Evolutionary conservation across 352 stramenopile species (phyloP).

Genomic region (Globisporangium okanoganense): DNA sequence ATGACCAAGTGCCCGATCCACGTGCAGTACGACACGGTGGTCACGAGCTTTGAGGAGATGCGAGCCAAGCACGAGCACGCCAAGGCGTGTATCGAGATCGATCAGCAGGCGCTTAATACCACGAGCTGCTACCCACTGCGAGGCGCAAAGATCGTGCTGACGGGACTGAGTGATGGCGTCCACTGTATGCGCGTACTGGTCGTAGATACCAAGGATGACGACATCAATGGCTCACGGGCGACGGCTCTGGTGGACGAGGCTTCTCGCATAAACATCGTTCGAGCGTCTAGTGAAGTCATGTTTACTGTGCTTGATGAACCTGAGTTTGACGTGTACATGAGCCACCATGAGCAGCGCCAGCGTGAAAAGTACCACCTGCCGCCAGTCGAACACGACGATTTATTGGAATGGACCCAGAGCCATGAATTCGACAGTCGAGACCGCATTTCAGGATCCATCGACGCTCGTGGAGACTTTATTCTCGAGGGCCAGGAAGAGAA

Average conservation of each 20-base stretch:
- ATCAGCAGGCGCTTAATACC: neutral
- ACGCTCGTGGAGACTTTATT: too few species aligned
- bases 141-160: neutral
- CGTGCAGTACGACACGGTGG: neutral
- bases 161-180: neutral
- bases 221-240: too few species aligned
- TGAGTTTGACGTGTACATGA: neutral
- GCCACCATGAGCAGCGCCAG: neutral
- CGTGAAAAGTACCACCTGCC: neutral
- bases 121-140: neutral
- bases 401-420: neutral
- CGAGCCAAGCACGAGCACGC: neutral
- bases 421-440: too few species aligned
- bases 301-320: constrained; percentile 2
- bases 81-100: neutral
- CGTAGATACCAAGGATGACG: neutral
- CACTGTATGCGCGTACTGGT: constrained; percentile 7
- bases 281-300: neutral
- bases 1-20: neutral
- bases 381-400: neutral
- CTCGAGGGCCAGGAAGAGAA: too few species aligned
- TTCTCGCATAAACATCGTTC: neutral
- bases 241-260: neutral
- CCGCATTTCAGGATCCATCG: too few species aligned
- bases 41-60: neutral